These are phyloP conservation scores for Nicotiana otophora DNA, from an alignment of 257 asterid species.

Conservation along the genomic window DNA sequence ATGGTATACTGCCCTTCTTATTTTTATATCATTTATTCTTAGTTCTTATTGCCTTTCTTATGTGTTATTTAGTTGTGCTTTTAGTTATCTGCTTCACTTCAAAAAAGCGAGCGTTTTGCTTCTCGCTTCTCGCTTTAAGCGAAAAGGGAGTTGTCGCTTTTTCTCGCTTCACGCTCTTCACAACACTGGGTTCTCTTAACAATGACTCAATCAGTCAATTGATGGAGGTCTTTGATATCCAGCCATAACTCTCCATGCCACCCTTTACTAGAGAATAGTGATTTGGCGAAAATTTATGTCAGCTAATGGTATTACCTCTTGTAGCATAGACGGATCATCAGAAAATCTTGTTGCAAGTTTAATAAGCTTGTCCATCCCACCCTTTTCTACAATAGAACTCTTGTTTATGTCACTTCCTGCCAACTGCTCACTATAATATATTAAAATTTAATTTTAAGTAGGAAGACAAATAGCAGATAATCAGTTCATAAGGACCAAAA, in stretches of 20 bases:
- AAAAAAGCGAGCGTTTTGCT: no score
- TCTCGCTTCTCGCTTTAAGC: no score
- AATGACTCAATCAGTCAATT: not conserved
- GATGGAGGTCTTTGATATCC: not conserved
- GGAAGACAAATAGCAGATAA: not conserved
- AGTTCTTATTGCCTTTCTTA: no score
- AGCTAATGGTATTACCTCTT: conserved; percentile 50
- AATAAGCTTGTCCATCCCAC: conserved; percentile 69
- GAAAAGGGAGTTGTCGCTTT: no score
- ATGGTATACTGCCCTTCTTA: no score
- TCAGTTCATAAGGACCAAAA: not conserved
- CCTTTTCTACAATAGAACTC: conserved; percentile 65
- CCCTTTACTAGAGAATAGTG: not conserved
- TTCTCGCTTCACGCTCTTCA: no score
- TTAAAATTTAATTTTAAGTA: not conserved
- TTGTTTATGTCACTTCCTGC: conserved; percentile 96
- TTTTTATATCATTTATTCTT: no score
- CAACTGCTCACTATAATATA: conserved; percentile 41
- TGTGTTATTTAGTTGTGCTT: no score
- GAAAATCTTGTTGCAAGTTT: conserved; percentile 65
- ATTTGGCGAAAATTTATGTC: not conserved
- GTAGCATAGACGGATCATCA: conserved; percentile 71
- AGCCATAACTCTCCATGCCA: not conserved
- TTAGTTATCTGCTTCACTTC: no score
- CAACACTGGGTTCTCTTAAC: not conserved